Conservation (phyloP, 2,329 filamentous ascomycete genomes). For the Lomentospora prolificans region DNA sequence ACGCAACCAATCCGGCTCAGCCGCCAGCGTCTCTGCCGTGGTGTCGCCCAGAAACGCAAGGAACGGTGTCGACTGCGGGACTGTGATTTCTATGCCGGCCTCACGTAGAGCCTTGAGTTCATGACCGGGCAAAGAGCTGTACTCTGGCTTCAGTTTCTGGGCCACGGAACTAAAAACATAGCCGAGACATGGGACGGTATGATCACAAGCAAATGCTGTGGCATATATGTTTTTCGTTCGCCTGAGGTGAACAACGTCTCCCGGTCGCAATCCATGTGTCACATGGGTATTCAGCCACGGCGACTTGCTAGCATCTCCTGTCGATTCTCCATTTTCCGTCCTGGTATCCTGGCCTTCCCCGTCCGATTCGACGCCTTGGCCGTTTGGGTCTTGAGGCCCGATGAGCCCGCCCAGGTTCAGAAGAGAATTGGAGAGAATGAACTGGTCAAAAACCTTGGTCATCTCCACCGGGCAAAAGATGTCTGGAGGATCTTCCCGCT, state of each 20-base stretch:
- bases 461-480: constrained; percentile 34
- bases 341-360: constrained; percentile 10
- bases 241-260: constrained; percentile 25
- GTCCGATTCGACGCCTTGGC: constrained; percentile 15
- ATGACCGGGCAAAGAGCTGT: constrained; percentile 22
- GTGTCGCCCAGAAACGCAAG: constrained; percentile 40
- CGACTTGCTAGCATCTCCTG: constrained; percentile 3
- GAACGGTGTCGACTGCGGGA: constrained; percentile 25
- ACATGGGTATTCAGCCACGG: constrained; percentile 26
- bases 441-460: constrained; percentile 27
- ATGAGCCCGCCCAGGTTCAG: constrained; percentile 31
- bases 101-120: constrained; percentile 28
- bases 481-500: constrained; percentile 33
- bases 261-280: constrained; percentile 25
- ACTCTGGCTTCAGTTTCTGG: constrained; percentile 28
- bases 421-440: constrained; percentile 28
- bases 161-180: constrained; percentile 33
- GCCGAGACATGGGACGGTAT: constrained; percentile 36
- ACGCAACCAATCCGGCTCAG: constrained; percentile 28
- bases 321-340: constrained; percentile 12
- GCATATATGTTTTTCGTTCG: constrained; percentile 27
- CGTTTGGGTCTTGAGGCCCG: constrained; percentile 8
- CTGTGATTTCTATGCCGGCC: constrained; percentile 28
- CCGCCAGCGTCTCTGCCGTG: constrained; percentile 28
- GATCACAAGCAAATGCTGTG: constrained; percentile 33